Evolutionary conservation across 1,139 yeast species (phyloP), one percentile per base, ranked within the genome.

Genomic region (Nakaseomyces delphensis): DNA sequence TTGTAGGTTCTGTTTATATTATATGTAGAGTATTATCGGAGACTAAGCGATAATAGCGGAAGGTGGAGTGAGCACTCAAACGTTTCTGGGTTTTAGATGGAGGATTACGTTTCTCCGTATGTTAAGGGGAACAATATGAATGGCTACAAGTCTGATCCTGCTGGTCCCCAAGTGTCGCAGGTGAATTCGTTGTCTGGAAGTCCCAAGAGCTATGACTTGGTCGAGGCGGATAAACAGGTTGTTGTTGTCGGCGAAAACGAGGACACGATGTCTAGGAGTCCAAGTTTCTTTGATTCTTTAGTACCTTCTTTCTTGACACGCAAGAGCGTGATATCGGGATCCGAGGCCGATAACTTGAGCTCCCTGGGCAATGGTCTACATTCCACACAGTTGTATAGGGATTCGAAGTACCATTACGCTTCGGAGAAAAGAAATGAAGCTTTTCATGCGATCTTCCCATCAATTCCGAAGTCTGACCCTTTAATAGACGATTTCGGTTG

Each of bases 401-500:
- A 64, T 42, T 69, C 74, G 0, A 64, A 58, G 30, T 68, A 63
- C 49, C 56, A 70, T 31, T 79, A 69, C 56, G 87, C 96, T 1
- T 69, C 80, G 6, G 71, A 73, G 52, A 76, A 73, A 49, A 68
- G 95, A 38, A 82, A 86, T 54, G 70, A 75, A 4, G 94, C 83
- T 30, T 89, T 84, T 59, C 96, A 87, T 59, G 75, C 74, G 40
- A 58, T 83, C 4, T 91, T 91, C 66, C 69, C 79, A 37, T 70
- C 80, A 4, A 66, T 86, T 10, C 87, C 91, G 20, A 63, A 68
- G 32, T 74, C 79, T 31, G 96, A 87, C 58, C 68, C 83, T 43
- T 66, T 91, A 16, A 58, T 89, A 18, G 95, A 83, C 53, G 96
- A 86, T 56, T 87, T 81, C 56, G 77, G 89, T 36, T 91, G 97